These are phyloP conservation scores for Puccinia brachypodii DNA, from an alignment of 1,284 basidiomycete genomes.

Conservation along the genomic window DNA sequence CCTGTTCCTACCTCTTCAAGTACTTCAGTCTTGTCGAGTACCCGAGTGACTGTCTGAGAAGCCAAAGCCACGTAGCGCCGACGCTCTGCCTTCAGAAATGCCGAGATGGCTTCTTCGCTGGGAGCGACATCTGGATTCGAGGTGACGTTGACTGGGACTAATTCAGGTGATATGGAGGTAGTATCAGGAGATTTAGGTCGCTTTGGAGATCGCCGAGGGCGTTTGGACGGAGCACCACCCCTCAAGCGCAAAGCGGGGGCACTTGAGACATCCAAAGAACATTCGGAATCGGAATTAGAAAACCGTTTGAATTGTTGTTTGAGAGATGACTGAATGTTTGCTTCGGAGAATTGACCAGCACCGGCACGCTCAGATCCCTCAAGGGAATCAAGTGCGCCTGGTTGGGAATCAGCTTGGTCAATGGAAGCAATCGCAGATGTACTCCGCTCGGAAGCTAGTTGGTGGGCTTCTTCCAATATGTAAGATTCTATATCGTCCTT, in stretches of 20 bases:
- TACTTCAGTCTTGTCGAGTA: neutral
- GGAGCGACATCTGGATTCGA: neutral
- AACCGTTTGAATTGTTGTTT: neutral
- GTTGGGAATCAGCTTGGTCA: neutral
- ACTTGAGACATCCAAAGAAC: neutral
- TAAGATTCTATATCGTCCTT: neutral
- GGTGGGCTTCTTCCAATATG: neutral
- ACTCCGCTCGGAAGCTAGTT: neutral
- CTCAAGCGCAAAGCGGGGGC: constrained; percentile 26
- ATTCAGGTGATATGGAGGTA: neutral
- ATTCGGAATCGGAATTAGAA: neutral
- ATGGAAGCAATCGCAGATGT: neutral
- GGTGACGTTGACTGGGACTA: neutral
- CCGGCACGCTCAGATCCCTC: neutral
- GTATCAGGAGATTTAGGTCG: neutral
- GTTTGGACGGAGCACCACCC: constrained; percentile 36
- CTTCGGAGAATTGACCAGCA: neutral
- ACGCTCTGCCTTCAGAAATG: constrained; percentile 3
- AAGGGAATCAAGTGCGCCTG: neutral
- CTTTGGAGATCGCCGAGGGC: neutral
- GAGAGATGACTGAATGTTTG: neutral
- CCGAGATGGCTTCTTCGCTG: neutral
- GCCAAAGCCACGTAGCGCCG: constrained; percentile 13
- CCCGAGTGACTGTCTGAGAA: neutral
- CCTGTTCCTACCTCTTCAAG: constrained; percentile 39